Evolutionary conservation across 495 filamentous ascomycete species (phyloP).

Genomic region (Penicillium canescens): DNA sequence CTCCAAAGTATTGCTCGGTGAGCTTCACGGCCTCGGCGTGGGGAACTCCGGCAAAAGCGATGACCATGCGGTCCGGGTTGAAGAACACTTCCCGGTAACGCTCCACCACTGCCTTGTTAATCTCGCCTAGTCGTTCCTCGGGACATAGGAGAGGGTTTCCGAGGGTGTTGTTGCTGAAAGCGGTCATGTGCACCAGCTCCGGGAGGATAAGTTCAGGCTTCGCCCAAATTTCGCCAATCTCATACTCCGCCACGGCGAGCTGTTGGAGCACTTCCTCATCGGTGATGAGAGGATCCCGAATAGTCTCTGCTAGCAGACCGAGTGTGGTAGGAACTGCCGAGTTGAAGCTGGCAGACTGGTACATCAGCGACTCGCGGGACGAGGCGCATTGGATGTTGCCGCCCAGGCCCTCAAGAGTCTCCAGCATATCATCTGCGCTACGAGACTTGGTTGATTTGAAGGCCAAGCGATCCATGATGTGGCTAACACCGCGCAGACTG

Average conservation of each 20-base stretch:
- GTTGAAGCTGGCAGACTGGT: conserved; percentile 98
- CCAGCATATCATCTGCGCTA: conserved; percentile 81
- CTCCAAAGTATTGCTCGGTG: conserved; percentile 83
- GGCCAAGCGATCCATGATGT: conserved; percentile 92
- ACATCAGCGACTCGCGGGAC: conserved; percentile 95
- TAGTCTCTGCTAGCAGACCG: conserved; percentile 89
- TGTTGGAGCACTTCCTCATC: conserved; percentile 86
- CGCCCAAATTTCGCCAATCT: conserved; percentile 97
- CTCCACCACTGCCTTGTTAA: conserved; percentile 72
- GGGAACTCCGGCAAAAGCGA: conserved; percentile 91
- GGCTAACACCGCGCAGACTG: conserved; percentile 83
- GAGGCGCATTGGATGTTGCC: conserved; percentile 97
- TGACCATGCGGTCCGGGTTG: conserved; percentile 84
- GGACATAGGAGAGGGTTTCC: conserved; percentile 94
- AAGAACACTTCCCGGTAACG: conserved; percentile 84
- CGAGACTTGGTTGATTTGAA: conserved; percentile 87
- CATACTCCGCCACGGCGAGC: conserved; percentile 87
- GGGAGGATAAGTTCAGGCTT: conserved; percentile 96
- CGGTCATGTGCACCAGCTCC: conserved; percentile 91
- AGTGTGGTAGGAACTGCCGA: conserved; percentile 80
- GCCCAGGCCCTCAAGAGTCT: conserved; percentile 80
- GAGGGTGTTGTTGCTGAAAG: conserved; percentile 92
- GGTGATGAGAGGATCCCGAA: conserved; percentile 85
- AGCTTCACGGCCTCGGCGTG: conserved; percentile 79
- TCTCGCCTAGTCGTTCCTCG: conserved; percentile 73